These are phyloP conservation scores for Petunia secreta DNA, from an alignment of 257 asterid species.

Conservation along the genomic window DNA sequence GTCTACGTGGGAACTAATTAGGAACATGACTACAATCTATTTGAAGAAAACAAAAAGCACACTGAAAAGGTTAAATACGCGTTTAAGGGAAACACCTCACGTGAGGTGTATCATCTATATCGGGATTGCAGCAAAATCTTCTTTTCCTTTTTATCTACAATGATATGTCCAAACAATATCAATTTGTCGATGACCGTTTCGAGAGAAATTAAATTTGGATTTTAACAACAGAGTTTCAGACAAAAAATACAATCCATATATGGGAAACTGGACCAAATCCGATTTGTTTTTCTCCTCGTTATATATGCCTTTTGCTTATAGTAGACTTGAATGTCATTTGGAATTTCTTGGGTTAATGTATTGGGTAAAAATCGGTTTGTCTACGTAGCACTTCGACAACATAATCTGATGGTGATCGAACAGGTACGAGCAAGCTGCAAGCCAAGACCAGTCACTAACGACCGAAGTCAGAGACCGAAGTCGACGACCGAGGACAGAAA, in stretches of 20 bases:
- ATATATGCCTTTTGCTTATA: too few relatives aligned
- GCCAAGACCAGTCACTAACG: too few relatives aligned
- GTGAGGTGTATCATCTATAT: neutral
- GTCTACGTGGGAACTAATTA: too few relatives aligned
- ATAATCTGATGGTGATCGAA: too few relatives aligned
- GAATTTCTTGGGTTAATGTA: too few relatives aligned
- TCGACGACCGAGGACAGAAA: too few relatives aligned
- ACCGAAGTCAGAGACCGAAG: too few relatives aligned
- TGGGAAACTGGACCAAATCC: neutral
- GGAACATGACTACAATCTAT: neutral
- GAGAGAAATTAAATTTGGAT: neutral
- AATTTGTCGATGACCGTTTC: neutral
- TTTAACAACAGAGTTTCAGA: slow-evolving; percentile 1
- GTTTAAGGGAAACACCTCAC: neutral
- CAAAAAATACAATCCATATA: neutral
- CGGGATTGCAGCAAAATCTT: neutral
- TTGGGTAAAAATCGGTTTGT: too few relatives aligned
- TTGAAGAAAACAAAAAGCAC: neutral
- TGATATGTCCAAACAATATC: slow-evolving; percentile 3
- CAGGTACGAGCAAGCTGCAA: too few relatives aligned
- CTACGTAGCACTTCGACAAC: too few relatives aligned
- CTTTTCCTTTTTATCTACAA: neutral
- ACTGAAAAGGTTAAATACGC: neutral
- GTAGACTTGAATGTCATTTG: too few relatives aligned
- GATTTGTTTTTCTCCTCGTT: neutral